Percentiles rank a stretch among this genome's conserved stretches.
phyloP scores from a whole-genome alignment of 768 basidiomycete genomes.

The Pluteus cervinus region DNA sequence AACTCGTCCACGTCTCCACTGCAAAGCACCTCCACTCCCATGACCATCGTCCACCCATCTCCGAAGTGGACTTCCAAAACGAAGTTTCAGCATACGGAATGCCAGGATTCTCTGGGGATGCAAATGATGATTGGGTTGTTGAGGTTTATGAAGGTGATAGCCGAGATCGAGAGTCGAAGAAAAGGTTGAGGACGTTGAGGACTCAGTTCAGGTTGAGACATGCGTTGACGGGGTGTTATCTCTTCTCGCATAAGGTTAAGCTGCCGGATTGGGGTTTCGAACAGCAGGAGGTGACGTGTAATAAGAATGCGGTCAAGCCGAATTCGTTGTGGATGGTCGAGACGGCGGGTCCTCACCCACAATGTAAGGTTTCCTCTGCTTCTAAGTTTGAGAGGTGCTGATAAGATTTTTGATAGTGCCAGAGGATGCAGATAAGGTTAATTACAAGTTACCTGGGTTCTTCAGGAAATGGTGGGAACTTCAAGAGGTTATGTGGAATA shows the following conservation, averaged over 20 bases:
- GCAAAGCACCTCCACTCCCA: constrained; percentile 91
- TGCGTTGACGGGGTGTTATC: constrained; percentile 84
- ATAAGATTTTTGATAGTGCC: constrained; percentile 45
- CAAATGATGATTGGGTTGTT: constrained; percentile 90
- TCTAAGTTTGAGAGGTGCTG: background rate
- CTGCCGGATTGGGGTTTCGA: constrained; percentile 97
- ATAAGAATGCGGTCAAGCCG: constrained; percentile 86
- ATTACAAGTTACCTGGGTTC: constrained; percentile 89
- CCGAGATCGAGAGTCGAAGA: constrained; percentile 58
- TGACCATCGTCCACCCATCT: constrained; percentile 89
- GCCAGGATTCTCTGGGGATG: constrained; percentile 78
- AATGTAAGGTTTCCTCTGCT: constrained; percentile 41
- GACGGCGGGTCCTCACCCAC: constrained; percentile 68
- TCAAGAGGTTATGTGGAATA: constrained; percentile 94
- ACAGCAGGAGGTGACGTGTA: constrained; percentile 99
- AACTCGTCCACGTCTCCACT: constrained; percentile 74
- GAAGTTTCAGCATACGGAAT: constrained; percentile 95
- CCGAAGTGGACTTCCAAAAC: constrained; percentile 98
- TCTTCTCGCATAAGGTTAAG: constrained; percentile 98
- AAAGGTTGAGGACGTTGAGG: constrained; percentile 71
- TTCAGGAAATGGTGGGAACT: constrained; percentile 86
- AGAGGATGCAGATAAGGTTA: constrained; percentile 68
- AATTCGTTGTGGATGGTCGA: constrained; percentile 96
- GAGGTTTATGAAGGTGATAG: constrained; percentile 73
- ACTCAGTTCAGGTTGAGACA: constrained; percentile 84